These are phyloP conservation scores for Lippia alba DNA, from an alignment of 305 asterid species.

Conservation along the genomic window DNA sequence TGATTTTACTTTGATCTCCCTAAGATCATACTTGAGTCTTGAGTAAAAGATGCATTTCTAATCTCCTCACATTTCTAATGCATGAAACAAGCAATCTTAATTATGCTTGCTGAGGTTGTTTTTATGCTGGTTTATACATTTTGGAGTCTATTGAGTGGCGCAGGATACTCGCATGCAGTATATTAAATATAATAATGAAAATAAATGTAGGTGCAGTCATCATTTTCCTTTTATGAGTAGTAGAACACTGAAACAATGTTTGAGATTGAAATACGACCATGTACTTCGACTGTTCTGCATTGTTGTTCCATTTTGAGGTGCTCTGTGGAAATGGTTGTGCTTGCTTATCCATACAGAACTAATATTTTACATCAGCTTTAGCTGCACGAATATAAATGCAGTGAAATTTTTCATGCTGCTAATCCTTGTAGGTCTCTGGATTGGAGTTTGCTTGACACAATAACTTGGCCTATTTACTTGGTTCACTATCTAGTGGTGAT, in stretches of 20 bases:
- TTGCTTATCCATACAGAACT: conserved; percentile 23
- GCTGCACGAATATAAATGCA: conserved; percentile 19
- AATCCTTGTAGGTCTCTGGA: conserved; percentile 66
- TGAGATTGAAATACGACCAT: conserved; percentile 4
- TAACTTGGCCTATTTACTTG: conserved; percentile 91
- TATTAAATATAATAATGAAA: conserved; percentile 1
- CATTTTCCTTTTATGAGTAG: conserved; percentile 12
- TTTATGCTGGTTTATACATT: conserved; percentile 28
- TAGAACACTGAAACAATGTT: conserved; percentile 16
- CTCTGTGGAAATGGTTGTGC: conserved; percentile 8
- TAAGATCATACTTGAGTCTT: conserved; percentile 23
- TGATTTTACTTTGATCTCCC: conserved; percentile 21
- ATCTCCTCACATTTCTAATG: conserved; percentile 15
- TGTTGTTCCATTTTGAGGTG: conserved; percentile 17
- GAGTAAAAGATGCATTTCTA: conserved; percentile 24
- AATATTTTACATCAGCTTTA: conserved; percentile 5
- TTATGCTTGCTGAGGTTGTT: conserved; percentile 18
- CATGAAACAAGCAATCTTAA: conserved; percentile 9
- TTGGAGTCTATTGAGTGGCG: conserved; percentile 2
- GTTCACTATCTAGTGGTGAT: conserved; percentile 72
- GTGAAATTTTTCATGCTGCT: conserved; percentile 27
- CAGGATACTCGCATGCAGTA: conserved; percentile 11
- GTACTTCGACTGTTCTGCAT: conserved; percentile 18
- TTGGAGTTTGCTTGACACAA: conserved; percentile 91
- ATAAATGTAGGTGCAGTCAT: conserved; percentile 13